phyloP scores from a whole-genome alignment of 768 basidiomycete species.

The Punctularia strigosozonata region DNA sequence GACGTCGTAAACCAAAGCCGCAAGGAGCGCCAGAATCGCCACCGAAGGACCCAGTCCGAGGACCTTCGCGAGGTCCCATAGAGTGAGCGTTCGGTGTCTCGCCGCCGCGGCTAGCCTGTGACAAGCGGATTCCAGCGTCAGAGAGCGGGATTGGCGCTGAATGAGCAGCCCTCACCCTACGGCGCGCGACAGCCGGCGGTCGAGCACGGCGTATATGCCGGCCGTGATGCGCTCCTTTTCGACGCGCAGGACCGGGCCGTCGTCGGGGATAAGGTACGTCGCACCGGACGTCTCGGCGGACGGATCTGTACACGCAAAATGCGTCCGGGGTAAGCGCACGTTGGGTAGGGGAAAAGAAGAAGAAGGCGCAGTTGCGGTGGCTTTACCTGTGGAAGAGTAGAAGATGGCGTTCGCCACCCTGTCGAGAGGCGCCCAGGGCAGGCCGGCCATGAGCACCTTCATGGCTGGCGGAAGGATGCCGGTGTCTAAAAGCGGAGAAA shows the following conservation, averaged over 20 bases:
- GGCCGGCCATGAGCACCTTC: conserved; percentile 34
- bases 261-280: conserved; percentile 35
- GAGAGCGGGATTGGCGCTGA: too few species aligned
- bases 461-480: conserved; percentile 27
- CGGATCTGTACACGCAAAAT: too few species aligned
- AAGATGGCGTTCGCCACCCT: conserved; percentile 42
- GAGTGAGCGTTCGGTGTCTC: too few species aligned
- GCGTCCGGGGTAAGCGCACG: too few species aligned
- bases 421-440: conserved; percentile 33
- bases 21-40: too few species aligned
- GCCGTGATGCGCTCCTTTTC: conserved; percentile 34
- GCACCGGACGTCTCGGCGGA: conserved; percentile 32
- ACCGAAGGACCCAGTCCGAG: too few species aligned
- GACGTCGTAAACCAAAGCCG: too few species aligned
- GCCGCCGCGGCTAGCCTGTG: too few species aligned
- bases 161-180: background rate
- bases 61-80: too few species aligned
- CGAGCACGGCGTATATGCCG: conserved; percentile 43
- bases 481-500: conserved; percentile 25
- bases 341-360: too few species aligned
- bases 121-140: too few species aligned
- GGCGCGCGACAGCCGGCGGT: conserved; percentile 8
- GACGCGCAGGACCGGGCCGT: conserved; percentile 36
- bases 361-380: too few species aligned
- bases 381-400: conserved; percentile 36